phyloP scores from a whole-genome alignment of 2,329 filamentous ascomycete genomes.

The Phaeoacremonium minimum region DNA sequence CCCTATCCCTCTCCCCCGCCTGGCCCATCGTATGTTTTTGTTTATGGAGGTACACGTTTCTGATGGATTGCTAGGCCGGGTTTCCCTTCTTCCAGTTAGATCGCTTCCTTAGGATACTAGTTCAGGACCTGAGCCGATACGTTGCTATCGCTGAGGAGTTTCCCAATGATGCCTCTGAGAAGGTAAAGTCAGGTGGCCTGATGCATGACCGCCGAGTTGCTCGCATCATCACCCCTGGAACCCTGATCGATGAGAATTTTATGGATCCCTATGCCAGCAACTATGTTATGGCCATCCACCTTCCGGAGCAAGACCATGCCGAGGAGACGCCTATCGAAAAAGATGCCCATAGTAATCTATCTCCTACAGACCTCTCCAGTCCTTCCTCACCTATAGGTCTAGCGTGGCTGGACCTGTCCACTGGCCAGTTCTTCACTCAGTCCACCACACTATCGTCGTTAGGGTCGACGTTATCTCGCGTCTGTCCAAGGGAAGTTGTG shows the following conservation, averaged over 20 bases:
- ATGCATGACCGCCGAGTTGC: conserved; percentile 82
- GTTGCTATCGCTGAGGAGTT: conserved; percentile 96
- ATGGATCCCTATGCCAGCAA: conserved; percentile 94
- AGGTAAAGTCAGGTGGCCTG: conserved; percentile 69
- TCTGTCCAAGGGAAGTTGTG: conserved; percentile 81
- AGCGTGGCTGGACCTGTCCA: conserved; percentile 93
- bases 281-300: conserved; percentile 78
- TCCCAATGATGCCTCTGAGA: conserved; percentile 65
- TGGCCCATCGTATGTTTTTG: conserved; percentile 9
- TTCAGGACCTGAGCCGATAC: conserved; percentile 84
- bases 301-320: conserved; percentile 21
- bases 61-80: conserved; percentile 58
- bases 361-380: conserved; percentile 3
- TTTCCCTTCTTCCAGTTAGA: conserved; percentile 94
- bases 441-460: conserved; percentile 65
- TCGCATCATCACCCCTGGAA: conserved; percentile 88
- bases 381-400: conserved; percentile 58
- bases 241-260: conserved; percentile 95
- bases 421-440: conserved; percentile 90
- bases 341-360: conserved; percentile 16
- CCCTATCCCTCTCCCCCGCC: neutral
- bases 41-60: conserved; percentile 6
- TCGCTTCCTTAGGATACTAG: conserved; percentile 85
- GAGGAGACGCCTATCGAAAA: neutral
- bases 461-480: conserved; percentile 75